Evolutionary conservation across 306 rosid species (phyloP).

Genomic region (Gillenia trifoliata): DNA sequence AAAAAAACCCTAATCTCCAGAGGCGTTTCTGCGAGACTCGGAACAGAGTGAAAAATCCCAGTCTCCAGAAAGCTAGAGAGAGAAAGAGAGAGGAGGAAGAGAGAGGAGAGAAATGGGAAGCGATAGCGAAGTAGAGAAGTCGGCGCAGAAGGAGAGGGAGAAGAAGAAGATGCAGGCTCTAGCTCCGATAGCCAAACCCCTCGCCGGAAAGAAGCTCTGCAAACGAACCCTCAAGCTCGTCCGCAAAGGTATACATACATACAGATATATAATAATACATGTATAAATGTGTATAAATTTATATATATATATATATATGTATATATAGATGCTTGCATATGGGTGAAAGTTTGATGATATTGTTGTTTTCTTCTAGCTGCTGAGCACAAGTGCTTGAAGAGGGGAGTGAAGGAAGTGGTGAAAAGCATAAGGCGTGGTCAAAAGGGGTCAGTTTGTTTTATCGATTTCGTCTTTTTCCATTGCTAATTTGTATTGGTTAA

Average conservation of each 20-base stretch:
- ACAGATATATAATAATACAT: not conserved
- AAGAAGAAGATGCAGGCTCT: constrained; percentile 67
- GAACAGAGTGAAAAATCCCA: not conserved
- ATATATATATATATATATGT: not conserved
- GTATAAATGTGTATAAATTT: too few species aligned
- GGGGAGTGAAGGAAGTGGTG: constrained; percentile 96
- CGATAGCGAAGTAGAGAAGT: constrained; percentile 70
- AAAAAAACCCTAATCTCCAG: constrained; percentile 2
- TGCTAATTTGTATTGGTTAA: not conserved
- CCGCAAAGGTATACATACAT: constrained; percentile 54
- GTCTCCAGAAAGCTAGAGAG: not conserved
- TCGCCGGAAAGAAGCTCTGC: constrained; percentile 90
- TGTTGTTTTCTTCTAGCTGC: constrained; percentile 43
- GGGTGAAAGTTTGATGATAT: not conserved
- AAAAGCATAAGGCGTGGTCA: constrained; percentile 87
- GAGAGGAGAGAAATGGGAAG: constrained; percentile 52
- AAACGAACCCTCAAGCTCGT: constrained; percentile 86
- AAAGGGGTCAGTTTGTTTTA: constrained; percentile 53
- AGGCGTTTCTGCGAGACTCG: not conserved
- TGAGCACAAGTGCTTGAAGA: constrained; percentile 80
- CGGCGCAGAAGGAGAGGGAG: constrained; percentile 69
- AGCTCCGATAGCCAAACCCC: constrained; percentile 91
- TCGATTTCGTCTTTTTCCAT: not conserved
- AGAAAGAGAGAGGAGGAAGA: not conserved
- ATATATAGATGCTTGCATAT: not conserved